Evolutionary conservation across 305 asterid species (phyloP), one percentile per base, ranked within the genome.

Genomic region (Andrographis paniculata): DNA sequence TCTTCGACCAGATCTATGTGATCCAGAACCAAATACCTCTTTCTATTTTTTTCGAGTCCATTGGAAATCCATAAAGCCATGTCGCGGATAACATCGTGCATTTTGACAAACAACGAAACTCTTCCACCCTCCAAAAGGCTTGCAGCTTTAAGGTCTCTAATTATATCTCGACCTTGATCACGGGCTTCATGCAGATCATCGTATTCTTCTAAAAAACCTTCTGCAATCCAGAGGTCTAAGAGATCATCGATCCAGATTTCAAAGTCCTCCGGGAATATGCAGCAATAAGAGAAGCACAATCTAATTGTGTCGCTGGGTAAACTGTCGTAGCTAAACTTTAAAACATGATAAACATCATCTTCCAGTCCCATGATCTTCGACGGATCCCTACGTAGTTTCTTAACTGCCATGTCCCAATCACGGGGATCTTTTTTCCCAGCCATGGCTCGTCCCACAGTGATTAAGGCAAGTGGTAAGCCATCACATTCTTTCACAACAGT

Each of bases 351-450:
- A 35, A 60, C 65, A 9, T 60, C 59, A 45, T 52, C 48, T 17
- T 52, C 59, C 17, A 60, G 14, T 9, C 59, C 65, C 48, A 19
- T 35, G 16, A 60, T 52, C 53, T 24, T 52, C 11, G 52, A 60
- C 17, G 65, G 59, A 30, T 60, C 54, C 37, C 52, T 51, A 30
- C 48, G 44, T n/a, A 60, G 45, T 52, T 47, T 60, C n/a, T 21
- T 27, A 21, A 51, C n/a, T 0, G 59, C 59, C 54, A 53, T 52
- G 52, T 59, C 64, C 64, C 64, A 59, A n/a, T 59, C 64, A 35
- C 52, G 53, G 31, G 58, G 53, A 43, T 51, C 46, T 6, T 13
- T 42, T 51, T 59, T 59, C 20, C 58, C 48, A 1, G 58, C 43
- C 64, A 59, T 59, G 22, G 64, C 59, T 27, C 66, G 49, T 38